These are phyloP conservation scores for Petunia hybrid DNA, from an alignment of 305 asterid species.

Conservation along the genomic window DNA sequence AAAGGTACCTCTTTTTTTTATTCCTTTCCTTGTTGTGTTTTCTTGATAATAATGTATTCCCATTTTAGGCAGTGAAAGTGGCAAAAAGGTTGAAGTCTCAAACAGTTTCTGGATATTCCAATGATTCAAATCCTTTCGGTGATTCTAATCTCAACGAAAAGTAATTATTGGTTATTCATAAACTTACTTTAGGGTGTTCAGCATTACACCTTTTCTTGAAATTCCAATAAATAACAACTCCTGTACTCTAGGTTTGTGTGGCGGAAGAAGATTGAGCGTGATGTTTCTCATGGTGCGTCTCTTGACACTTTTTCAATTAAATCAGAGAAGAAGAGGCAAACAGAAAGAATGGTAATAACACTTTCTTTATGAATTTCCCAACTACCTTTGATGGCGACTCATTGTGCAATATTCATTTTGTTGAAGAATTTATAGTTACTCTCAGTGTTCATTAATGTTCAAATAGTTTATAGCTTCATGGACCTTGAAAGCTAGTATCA, in stretches of 20 bases:
- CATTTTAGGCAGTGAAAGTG: conserved; percentile 65
- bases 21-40: neutral
- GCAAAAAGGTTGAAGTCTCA: conserved; percentile 74
- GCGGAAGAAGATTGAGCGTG: conserved; percentile 88
- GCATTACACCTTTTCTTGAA: neutral
- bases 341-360: conserved; percentile 69
- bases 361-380: too few species aligned
- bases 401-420: too few species aligned
- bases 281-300: conserved; percentile 72
- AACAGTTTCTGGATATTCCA: conserved; percentile 71
- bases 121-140: conserved; percentile 91
- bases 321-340: conserved; percentile 82
- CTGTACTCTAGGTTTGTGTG: conserved; percentile 68
- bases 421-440: too few species aligned
- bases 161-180: conserved; percentile 40
- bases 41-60: neutral
- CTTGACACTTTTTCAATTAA: conserved; percentile 74
- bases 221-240: neutral
- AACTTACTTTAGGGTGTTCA: neutral
- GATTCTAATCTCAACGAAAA: conserved; percentile 80
- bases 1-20: conserved; percentile 47
- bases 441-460: too few species aligned
- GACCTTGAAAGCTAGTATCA: too few species aligned
- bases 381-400: too few species aligned
- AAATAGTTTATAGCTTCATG: too few species aligned